These are phyloP conservation scores for Harrya chromipes DNA, from an alignment of 768 basidiomycete genomes.

Conservation along the genomic window DNA sequence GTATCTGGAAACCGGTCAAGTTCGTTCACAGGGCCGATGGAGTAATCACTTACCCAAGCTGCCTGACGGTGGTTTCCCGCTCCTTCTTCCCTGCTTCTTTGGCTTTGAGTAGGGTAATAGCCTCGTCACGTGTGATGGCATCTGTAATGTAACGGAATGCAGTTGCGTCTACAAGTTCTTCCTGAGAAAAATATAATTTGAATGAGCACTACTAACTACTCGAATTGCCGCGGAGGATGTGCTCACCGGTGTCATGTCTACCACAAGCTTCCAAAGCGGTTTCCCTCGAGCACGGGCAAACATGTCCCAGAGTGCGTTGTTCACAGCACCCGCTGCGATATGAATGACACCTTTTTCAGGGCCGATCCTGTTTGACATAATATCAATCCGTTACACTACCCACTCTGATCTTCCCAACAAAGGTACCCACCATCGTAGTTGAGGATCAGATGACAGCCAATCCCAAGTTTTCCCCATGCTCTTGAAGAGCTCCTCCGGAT, in stretches of 20 bases:
- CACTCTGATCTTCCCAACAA: not conserved
- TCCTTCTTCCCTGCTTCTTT: conserved; percentile 75
- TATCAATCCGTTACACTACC: not conserved
- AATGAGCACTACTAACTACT: not conserved
- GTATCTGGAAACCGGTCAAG: conserved; percentile 48
- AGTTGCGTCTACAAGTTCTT: conserved; percentile 72
- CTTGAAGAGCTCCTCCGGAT: conserved; percentile 75
- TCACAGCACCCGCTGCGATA: conserved; percentile 82
- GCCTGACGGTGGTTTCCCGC: conserved; percentile 70
- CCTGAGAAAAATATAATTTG: conserved; percentile 40
- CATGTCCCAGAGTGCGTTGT: conserved; percentile 95
- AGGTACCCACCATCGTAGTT: conserved; percentile 71
- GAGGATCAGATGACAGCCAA: conserved; percentile 82
- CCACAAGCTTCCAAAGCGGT: conserved; percentile 92
- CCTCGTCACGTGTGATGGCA: conserved; percentile 88
- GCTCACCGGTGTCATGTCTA: conserved; percentile 79
- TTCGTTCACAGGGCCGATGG: not conserved
- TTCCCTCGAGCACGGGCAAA: conserved; percentile 76
- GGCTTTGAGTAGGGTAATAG: conserved; percentile 74
- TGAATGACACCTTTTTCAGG: conserved; percentile 96
- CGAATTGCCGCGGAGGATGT: not conserved
- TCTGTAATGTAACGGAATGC: conserved; percentile 93
- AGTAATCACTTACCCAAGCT: conserved; percentile 50
- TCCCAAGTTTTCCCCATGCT: conserved; percentile 94
- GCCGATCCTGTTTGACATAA: conserved; percentile 60